Evolutionary conservation across 129 eudicot genomes (phyloP).

Genomic region (Saposhnikovia divaricata): DNA sequence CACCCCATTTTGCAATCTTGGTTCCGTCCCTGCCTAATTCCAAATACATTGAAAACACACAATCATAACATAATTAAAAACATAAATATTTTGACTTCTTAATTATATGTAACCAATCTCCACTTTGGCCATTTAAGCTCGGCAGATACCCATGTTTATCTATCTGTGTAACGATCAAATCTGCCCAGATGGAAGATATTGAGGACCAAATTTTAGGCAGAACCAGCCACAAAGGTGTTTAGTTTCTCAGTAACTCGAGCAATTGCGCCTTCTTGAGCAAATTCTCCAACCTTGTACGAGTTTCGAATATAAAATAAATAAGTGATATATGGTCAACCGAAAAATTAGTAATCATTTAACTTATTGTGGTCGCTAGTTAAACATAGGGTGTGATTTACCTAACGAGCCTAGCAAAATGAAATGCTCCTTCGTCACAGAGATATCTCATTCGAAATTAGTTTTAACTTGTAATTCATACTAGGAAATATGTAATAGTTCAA

Average conservation of each 20-base stretch:
- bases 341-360: not conserved
- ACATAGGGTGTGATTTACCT: too few relatives aligned
- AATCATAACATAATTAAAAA: too few relatives aligned
- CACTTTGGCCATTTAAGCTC: not conserved
- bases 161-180: not conserved
- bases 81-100: not conserved
- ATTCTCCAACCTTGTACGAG: not conserved
- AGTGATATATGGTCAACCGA: not conserved
- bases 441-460: too few relatives aligned
- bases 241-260: constrained; percentile 3
- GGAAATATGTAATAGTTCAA: too few relatives aligned
- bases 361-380: not conserved
- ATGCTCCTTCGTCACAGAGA: too few relatives aligned
- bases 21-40: too few relatives aligned
- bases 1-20: too few relatives aligned
- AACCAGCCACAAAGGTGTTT: not conserved
- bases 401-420: too few relatives aligned
- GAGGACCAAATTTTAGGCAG: not conserved
- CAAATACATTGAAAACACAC: not conserved
- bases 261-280: not conserved
- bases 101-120: not conserved
- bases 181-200: not conserved
- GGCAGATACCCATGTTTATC: not conserved
- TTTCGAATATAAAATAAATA: not conserved
- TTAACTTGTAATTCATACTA: too few relatives aligned